These are phyloP conservation scores for Hericium coralloides DNA, from an alignment of 768 basidiomycete genomes.

Conservation along the genomic window DNA sequence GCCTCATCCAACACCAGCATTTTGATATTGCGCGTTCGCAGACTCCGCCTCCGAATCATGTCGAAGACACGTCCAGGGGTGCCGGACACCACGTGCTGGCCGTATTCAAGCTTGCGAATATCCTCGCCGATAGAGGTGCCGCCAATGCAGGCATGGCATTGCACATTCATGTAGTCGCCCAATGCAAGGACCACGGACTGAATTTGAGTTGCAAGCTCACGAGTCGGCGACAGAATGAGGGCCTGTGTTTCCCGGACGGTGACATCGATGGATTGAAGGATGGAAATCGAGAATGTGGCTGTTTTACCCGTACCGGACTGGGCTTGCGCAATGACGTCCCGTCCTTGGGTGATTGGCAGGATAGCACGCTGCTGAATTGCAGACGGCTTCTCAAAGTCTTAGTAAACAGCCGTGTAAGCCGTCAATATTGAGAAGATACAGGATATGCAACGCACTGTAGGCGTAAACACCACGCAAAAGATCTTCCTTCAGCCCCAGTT, in stretches of 20 bases:
- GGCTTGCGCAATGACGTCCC: constrained; percentile 98
- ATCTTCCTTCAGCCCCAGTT: constrained; percentile 89
- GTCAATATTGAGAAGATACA: not conserved
- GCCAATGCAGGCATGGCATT: constrained; percentile 97
- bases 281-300: constrained; percentile 96
- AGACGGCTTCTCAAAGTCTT: constrained; percentile 95
- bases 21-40: constrained; percentile 96
- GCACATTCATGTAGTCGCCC: constrained; percentile 99
- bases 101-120: constrained; percentile 93
- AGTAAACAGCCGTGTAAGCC: constrained; percentile 1
- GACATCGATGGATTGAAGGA: constrained; percentile 96
- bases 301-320: constrained; percentile 99
- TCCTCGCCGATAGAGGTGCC: constrained; percentile 97
- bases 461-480: constrained; percentile 95
- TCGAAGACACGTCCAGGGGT: constrained; percentile 98
- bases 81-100: constrained; percentile 94
- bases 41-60: constrained; percentile 91
- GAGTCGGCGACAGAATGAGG: constrained; percentile 94
- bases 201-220: constrained; percentile 98
- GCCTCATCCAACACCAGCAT: constrained; percentile 94
- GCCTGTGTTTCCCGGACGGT: constrained; percentile 93
- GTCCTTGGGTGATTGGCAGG: constrained; percentile 88
- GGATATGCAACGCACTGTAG: constrained; percentile 59
- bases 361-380: constrained; percentile 99
- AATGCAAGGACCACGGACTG: constrained; percentile 94